phyloP scores from a whole-genome alignment of 495 filamentous ascomycete species.

The Xylaria venustula region DNA sequence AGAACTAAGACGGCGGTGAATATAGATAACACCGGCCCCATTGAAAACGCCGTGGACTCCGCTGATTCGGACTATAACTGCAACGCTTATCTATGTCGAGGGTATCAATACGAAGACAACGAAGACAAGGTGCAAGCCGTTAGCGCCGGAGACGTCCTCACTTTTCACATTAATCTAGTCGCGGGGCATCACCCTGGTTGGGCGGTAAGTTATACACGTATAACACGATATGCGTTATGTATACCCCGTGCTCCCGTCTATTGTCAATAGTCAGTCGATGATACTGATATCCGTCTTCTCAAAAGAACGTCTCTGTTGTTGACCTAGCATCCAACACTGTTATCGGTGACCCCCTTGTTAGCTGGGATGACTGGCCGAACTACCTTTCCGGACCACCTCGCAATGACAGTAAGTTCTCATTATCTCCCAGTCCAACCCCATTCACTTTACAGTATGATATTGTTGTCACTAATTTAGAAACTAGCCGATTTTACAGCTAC shows the following conservation, averaged over 20 bases:
- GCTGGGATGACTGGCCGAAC: slow-evolving; percentile 13
- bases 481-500: slow-evolving; percentile 10
- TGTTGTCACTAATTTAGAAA: background rate
- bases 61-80: slow-evolving; percentile 7
- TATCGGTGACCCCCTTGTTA: slow-evolving; percentile 5
- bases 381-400: slow-evolving; percentile 9
- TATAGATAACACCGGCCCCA: slow-evolving; percentile 5
- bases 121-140: slow-evolving; percentile 10
- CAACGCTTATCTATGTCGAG: slow-evolving; percentile 13
- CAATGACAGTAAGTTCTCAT: slow-evolving; percentile 11
- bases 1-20: background rate
- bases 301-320: slow-evolving; percentile 12
- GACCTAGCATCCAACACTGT: slow-evolving; percentile 10
- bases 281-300: background rate
- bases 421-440: too few relatives aligned
- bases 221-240: background rate
- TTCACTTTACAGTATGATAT: background rate
- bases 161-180: slow-evolving; percentile 11
- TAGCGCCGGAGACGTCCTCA: slow-evolving; percentile 2
- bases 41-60: slow-evolving; percentile 5
- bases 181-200: slow-evolving; percentile 13
- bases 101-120: slow-evolving; percentile 14
- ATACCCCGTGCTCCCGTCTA: too few relatives aligned
- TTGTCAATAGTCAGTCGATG: too few relatives aligned
- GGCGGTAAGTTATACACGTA: background rate